Evolutionary conservation across 345 rosid genomes (phyloP), one percentile per base, ranked within the genome.

Genomic region (Eucalyptus sp.): DNA sequence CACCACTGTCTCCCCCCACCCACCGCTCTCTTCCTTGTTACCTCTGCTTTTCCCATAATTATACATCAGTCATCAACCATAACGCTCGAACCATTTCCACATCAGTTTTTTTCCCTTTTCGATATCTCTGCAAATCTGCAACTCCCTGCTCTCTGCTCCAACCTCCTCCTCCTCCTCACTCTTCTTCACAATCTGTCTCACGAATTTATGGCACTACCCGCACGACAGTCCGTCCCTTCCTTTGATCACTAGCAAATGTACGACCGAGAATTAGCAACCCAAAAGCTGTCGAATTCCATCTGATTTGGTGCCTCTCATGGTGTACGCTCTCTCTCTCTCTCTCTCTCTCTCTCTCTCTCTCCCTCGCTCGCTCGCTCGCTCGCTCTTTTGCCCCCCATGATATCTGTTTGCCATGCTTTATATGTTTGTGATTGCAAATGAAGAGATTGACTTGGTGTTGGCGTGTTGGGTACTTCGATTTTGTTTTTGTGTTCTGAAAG

Each of bases 41-140:
- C 95, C 92, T 92, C 90, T 92, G 94, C 93, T 95, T 94, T 93
- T 37, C 91, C 93, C 93, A 93, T 93, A 92, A 93, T 90, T 91
- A 90, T 92, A 92, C 95, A 90, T 92, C 91, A 89, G 86, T 76
- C 83, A 87, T 88, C 90, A 81, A 50, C 88, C 86, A 71, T 20
- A 37, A 37, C 83, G 43, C 91, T 86, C 49, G 89, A 87, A 49
- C 86, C 52, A n/a, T 81, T n/a, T 80, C 50, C 50, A n/a, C 88
- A n/a, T 87, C 66, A 25, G n/a, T 33, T 60, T 86, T 68, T 56
- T 89, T 84, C n/a, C 29, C 86, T 80, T 87, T 49, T 62, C 89
- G 58, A 85, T 33, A 86, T 86, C 79, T 83, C 51, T 86, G 87
- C 86, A 89, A 81, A 48, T 76, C 88, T 54, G 51, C 90, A 71